Evolutionary conservation across 2,329 filamentous ascomycete species (phyloP).

Genomic region (Fusarium veterinarium): DNA sequence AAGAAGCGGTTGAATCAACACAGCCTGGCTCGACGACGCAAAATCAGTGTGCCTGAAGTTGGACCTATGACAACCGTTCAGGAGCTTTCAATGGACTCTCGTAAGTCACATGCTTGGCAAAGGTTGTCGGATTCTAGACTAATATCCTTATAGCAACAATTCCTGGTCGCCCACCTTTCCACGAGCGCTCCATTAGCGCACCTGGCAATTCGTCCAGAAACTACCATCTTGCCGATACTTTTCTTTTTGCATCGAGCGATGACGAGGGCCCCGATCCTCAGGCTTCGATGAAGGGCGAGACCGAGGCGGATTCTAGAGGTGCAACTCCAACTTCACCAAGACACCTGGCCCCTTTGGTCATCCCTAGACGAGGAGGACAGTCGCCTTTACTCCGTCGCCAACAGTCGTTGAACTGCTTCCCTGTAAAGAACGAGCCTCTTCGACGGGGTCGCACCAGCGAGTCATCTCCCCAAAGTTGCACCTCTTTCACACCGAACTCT

Average conservation of each 20-base stretch:
- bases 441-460: slow-evolving; percentile 58
- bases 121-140: slow-evolving; percentile 15
- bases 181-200: slow-evolving; percentile 74
- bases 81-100: slow-evolving; percentile 75
- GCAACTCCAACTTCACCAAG: slow-evolving; percentile 60
- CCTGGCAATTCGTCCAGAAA: slow-evolving; percentile 64
- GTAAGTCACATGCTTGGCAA: slow-evolving; percentile 56
- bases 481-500: slow-evolving; percentile 52
- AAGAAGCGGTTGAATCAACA: slow-evolving; percentile 68
- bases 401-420: slow-evolving; percentile 58
- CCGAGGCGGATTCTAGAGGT: slow-evolving; percentile 4
- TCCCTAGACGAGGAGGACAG: slow-evolving; percentile 53
- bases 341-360: slow-evolving; percentile 66
- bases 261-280: slow-evolving; percentile 41
- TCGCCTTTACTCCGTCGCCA: slow-evolving; percentile 46
- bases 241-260: slow-evolving; percentile 41
- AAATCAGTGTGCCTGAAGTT: slow-evolving; percentile 72
- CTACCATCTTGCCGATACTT: slow-evolving; percentile 46
- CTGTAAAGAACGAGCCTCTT: slow-evolving; percentile 58
- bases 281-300: slow-evolving; percentile 40
- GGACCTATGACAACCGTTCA: slow-evolving; percentile 77
- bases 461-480: slow-evolving; percentile 57
- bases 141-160: slow-evolving; percentile 67
- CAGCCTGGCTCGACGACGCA: slow-evolving; percentile 67
- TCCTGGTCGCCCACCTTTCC: slow-evolving; percentile 71